Evolutionary conservation across 2,329 filamentous ascomycete species (phyloP).

Genomic region (Trichoderma koningii): DNA sequence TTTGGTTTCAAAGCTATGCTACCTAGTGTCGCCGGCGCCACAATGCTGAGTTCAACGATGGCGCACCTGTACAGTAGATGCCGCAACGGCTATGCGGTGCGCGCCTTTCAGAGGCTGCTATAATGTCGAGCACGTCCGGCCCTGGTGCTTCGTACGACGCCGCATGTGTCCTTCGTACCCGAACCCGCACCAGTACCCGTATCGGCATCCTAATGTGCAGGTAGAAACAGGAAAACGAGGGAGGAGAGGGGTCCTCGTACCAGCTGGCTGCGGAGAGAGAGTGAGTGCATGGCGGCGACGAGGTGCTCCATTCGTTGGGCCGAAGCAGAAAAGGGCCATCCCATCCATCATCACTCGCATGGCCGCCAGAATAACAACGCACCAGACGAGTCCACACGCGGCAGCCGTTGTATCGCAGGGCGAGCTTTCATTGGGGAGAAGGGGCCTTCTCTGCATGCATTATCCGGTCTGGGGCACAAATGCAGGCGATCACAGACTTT

Average conservation of each 20-base stretch:
- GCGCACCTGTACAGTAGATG: constrained; percentile 11
- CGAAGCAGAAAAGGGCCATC: constrained; percentile 18
- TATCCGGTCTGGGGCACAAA: constrained; percentile 26
- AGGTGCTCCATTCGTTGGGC: constrained; percentile 21
- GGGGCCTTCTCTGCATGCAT: constrained; percentile 10
- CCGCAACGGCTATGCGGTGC: not conserved
- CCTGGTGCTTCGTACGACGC: constrained; percentile 9
- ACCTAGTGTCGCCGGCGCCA: constrained; percentile 15
- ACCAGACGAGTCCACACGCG: constrained; percentile 24
- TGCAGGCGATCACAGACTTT: constrained; percentile 28
- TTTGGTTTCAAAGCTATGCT: constrained; percentile 12
- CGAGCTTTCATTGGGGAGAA: constrained; percentile 20
- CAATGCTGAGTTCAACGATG: constrained; percentile 7
- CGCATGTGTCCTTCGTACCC: constrained; percentile 13
- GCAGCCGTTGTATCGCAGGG: constrained; percentile 21
- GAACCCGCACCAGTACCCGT: not conserved
- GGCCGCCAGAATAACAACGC: constrained; percentile 26
- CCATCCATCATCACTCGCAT: constrained; percentile 24
- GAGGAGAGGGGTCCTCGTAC: constrained; percentile 11
- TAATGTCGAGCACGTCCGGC: not conserved
- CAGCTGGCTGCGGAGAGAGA: constrained; percentile 1
- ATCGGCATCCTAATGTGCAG: not conserved
- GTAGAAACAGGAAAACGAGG: constrained; percentile 10
- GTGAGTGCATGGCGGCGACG: constrained; percentile 14
- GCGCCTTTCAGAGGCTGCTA: not conserved